A percentile compares a stretch with the other conserved stretches of the same genome.
Conservation (phyloP, 78 protist genomes). For the slime mould (Dictyostelium discoideum) region DNA sequence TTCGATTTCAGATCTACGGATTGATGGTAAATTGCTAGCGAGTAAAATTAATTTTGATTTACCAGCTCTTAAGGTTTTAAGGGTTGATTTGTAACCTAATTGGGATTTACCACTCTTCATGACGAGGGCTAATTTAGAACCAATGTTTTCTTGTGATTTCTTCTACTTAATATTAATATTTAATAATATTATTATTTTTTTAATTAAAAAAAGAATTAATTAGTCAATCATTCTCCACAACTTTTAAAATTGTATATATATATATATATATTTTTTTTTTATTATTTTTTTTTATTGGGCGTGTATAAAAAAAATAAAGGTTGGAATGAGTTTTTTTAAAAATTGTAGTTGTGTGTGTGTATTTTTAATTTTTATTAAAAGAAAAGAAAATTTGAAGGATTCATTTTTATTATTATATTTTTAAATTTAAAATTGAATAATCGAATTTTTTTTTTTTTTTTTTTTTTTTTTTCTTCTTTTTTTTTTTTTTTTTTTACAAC, state of each 20-base stretch:
- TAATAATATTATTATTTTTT: background rate
- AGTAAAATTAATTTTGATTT: constrained; percentile 97
- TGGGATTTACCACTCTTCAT: constrained; percentile 98
- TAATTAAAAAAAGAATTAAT: background rate
- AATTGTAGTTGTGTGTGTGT: background rate
- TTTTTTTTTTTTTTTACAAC: background rate
- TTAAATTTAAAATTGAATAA: background rate
- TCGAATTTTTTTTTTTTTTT: background rate
- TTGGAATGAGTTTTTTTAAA: background rate
- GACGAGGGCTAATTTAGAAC: constrained; percentile 97
- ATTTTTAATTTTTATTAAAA: background rate
- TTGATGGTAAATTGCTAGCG: constrained; percentile 98
- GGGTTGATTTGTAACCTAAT: constrained; percentile 97
- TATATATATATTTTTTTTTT: background rate
- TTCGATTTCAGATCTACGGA: constrained; percentile 98
- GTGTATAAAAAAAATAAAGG: background rate
- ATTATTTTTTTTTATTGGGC: background rate
- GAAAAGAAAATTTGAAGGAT: background rate
- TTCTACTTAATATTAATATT: constrained; percentile 74
- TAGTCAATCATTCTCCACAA: background rate
- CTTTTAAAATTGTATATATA: no score
- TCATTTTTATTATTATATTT: background rate
- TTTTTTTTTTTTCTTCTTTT: background rate
- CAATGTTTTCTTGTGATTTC: constrained; percentile 94
- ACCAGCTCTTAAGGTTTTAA: constrained; percentile 96